Evolutionary conservation across 208 protist genomes (phyloP), one percentile per base, ranked within the genome.

Genomic region (Trypanosoma melophagium): DNA sequence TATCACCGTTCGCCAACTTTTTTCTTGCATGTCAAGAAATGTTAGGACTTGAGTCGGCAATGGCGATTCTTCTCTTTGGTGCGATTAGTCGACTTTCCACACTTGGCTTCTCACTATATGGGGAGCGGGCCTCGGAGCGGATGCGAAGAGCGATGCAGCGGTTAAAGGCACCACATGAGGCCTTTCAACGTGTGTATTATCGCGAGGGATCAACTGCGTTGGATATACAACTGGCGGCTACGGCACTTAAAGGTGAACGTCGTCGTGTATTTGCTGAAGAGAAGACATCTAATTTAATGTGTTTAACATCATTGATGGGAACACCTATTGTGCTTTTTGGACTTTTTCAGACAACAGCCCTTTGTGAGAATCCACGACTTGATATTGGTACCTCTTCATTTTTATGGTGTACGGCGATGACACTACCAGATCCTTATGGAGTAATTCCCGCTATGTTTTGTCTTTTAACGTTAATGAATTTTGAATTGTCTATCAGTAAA

Each of bases 101-200:
- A 22, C 77, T 96, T 22, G 61, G 55, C 59, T 82, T 88, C 63
- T 90, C 88, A 3, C 67, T 96, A n/a, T 92, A 92, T 68, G 87
- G 84, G n/a, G 90, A 96, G 59, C 83, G 90, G 7, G 87, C 90
- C 0, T 74, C 76, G 19, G 79, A 81, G 55, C 76, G 87, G 44
- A 91, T 96, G 90, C 86, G 82, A 59, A 73, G 80, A 17, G 90
- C 88, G 14, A 76, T 93, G 54, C 77, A 77, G 14, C 71, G 88
- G 45, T 79, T 96, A 47, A 73, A 82, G 66, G 66, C 44, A 17
- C 76, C 87, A 50, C 88, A 94, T 58, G 84, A 91, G 17, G 76
- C 66, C 14, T 96, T 92, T 69, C 84, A 93, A 24, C 69, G 73
- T 25, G 70, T 94, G 42, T 93, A 92, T 74, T 91, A 90, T 76